Percentiles rank a stretch among this genome's conserved stretches.
Conservation (phyloP, 306 rosid genomes). For the Ziziphus jujuba region DNA sequence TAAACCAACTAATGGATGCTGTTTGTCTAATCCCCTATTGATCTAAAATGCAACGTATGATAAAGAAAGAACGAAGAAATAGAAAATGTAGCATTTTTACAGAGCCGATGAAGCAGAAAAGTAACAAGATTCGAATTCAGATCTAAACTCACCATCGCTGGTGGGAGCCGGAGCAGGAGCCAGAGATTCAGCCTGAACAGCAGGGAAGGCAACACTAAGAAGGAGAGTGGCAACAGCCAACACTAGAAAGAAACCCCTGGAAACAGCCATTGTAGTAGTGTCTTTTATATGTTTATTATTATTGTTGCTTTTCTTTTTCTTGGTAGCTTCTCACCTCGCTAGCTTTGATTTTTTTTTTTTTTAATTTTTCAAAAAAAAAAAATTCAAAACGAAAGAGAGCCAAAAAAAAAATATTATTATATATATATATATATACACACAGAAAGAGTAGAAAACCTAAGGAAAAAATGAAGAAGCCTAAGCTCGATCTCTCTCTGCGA, state of each 20-base stretch:
- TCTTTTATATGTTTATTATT: background rate
- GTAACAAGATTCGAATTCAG: conserved; percentile 10
- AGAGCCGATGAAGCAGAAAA: background rate
- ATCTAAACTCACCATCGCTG: conserved; percentile 62
- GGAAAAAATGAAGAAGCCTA: background rate
- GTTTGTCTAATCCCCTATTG: background rate
- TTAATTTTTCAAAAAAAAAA: too few species aligned
- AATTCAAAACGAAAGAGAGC: too few species aligned
- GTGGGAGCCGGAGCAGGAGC: conserved; percentile 71
- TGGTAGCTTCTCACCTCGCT: background rate
- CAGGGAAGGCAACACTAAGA: conserved; percentile 42
- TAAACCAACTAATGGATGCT: background rate
- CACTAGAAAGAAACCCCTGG: conserved; percentile 36
- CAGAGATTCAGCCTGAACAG: conserved; percentile 44
- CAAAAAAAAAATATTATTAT: too few species aligned
- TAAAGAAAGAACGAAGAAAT: background rate
- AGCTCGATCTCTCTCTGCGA: conserved; percentile 42
- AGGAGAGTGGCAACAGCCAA: conserved; percentile 43
- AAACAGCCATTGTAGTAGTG: conserved; percentile 33
- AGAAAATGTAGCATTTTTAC: too few species aligned
- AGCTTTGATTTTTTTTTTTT: background rate
- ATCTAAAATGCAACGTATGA: background rate
- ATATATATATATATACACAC: too few species aligned
- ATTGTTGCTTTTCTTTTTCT: background rate
- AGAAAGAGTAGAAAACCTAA: background rate